Evolutionary conservation across 371 early-diverging fungal species (phyloP), one percentile per base, ranked within the genome.

Genomic region (Blastocladiella emersonii): DNA sequence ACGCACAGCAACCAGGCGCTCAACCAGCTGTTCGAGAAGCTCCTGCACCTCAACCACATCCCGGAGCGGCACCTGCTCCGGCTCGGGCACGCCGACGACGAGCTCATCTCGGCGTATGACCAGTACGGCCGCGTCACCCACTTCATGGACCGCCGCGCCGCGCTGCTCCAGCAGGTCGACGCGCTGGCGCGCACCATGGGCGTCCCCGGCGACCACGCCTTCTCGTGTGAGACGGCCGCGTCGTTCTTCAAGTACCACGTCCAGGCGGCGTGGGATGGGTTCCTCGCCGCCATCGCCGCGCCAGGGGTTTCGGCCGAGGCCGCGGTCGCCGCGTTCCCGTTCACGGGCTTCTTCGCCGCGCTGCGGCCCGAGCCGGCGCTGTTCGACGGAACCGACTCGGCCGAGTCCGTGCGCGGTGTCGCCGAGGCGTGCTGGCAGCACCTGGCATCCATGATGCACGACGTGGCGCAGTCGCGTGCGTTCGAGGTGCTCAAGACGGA

Each of bases 1-100:
- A 93, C 98, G 0, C 95, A 94, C 70, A 91, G 90, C 43, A 95
- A 95, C 70, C 93, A 93, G 70, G 93, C 96, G 6, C 76, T 98
- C 45, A 94, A 96, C 73, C 92, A 91, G 64, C 81, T 98, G 27
- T 95, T 98, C 66, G 92, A 89, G 70, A 95, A 94, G 68, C 86
- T 98, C 55, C 78, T 85, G 34, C 81, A 78, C 1, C 73, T 92
- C 43, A 92, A 92, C 71, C 39, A 59, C 2, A 88, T 98, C 39
- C 91, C 93, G 69, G 83, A 89, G 25, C 81, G 92, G 10, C 95
- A 97, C 68, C 70, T 98, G 63, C 76, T 98, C 34, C 88, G 98
- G 23, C 77, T 98, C 48, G 95, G 98, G 34, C 97, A 93, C 56
- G 96, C 96, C 53, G 87, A 91, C 63, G 93, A 90, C 59, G 94